phyloP scores from a whole-genome alignment of 371 early-diverging fungal species.

The Mucor circinelloides region DNA sequence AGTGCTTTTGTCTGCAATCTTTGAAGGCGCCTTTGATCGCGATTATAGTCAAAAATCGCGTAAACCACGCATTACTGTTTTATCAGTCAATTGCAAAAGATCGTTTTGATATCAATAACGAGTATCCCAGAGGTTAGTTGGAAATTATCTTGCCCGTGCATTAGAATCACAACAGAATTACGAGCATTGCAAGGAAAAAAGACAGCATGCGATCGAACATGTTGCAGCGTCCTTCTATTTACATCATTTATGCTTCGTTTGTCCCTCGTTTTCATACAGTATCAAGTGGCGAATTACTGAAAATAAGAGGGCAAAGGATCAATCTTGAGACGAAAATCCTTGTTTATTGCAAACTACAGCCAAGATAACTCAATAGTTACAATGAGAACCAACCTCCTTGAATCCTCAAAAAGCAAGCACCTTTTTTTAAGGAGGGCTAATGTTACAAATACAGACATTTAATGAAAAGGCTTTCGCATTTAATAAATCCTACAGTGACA shows the following conservation, averaged over 20 bases:
- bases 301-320: neutral
- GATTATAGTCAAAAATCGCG: too few relatives aligned
- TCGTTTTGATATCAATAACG: neutral
- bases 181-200: neutral
- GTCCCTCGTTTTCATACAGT: neutral
- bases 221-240: neutral
- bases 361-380: neutral
- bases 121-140: neutral
- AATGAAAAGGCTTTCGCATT: neutral
- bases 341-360: neutral
- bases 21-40: too few relatives aligned
- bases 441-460: neutral
- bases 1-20: too few relatives aligned
- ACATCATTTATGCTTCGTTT: neutral
- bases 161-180: neutral
- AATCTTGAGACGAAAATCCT: neutral
- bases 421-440: neutral
- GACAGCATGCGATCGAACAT: neutral
- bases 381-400: neutral
- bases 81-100: too few relatives aligned
- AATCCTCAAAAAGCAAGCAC: neutral
- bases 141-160: neutral
- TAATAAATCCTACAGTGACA: neutral
- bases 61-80: too few relatives aligned
- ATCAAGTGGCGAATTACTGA: neutral